These are phyloP conservation scores for Globisporangium echinulatum DNA, from an alignment of 352 stramenopile genomes.

Conservation along the genomic window DNA sequence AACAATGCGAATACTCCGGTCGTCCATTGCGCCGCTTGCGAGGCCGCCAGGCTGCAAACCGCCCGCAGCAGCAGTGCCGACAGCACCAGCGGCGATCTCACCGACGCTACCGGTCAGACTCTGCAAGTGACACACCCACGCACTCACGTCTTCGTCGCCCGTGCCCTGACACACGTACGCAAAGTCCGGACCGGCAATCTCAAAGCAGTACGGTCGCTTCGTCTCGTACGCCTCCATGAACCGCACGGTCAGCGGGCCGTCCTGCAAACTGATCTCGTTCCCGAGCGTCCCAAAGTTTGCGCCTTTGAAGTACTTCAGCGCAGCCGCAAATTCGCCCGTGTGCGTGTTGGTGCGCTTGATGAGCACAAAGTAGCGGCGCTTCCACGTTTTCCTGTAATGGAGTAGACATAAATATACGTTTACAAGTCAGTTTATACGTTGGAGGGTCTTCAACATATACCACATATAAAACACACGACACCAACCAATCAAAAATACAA, in stretches of 20 bases:
- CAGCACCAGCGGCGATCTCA: constrained; percentile 27
- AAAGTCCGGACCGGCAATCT: constrained; percentile 64
- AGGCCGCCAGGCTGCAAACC: constrained; percentile 29
- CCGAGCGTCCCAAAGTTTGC: constrained; percentile 76
- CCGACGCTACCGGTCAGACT: constrained; percentile 44
- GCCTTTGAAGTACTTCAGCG: constrained; percentile 83
- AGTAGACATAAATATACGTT: constrained; percentile 12
- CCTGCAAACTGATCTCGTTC: constrained; percentile 71
- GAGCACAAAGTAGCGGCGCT: constrained; percentile 83
- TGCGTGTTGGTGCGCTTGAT: constrained; percentile 65
- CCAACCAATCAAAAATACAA: neutral
- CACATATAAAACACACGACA: neutral
- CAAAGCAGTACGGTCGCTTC: constrained; percentile 82
- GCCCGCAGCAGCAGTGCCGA: constrained; percentile 28
- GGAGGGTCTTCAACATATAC: too few species aligned
- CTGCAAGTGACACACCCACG: constrained; percentile 80
- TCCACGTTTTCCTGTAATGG: constrained; percentile 70
- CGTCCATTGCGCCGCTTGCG: constrained; percentile 34
- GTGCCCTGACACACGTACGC: constrained; percentile 72
- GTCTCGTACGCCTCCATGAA: constrained; percentile 76
- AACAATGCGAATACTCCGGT: constrained; percentile 77
- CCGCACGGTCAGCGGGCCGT: constrained; percentile 55
- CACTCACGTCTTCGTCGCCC: constrained; percentile 81
- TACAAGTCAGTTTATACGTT: neutral
- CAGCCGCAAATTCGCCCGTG: constrained; percentile 65